Evolutionary conservation across 1,139 yeast species (phyloP).

Genomic region (Saccharomyces hybrid): DNA sequence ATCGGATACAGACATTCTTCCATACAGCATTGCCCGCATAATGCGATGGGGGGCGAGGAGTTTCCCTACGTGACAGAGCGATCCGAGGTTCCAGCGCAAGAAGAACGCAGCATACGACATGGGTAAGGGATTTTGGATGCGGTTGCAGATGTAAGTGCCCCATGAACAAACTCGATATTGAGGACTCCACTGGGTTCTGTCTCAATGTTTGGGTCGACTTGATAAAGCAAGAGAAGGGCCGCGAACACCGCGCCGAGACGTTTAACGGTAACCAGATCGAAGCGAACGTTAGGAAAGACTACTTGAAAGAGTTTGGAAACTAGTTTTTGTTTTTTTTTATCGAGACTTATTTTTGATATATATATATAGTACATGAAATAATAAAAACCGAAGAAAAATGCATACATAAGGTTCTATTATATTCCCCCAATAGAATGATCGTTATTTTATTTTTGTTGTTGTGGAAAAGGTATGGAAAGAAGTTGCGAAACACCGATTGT

Average conservation of each 20-base stretch:
- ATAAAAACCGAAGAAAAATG: constrained; percentile 21
- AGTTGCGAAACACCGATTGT: neutral
- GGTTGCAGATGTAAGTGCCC: constrained; percentile 7
- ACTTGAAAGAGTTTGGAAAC: neutral
- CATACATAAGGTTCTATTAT: neutral
- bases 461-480: neutral
- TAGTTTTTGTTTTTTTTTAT: neutral
- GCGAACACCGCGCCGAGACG: neutral
- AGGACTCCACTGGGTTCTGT: constrained; percentile 36
- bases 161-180: constrained; percentile 33
- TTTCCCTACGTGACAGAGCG: constrained; percentile 37
- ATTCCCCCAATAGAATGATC: neutral
- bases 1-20: constrained; percentile 80
- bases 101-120: constrained; percentile 1
- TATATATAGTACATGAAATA: neutral
- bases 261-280: constrained; percentile 3
- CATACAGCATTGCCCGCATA: constrained; percentile 76
- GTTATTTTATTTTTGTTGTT: neutral
- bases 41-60: constrained; percentile 36
- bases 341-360: neutral
- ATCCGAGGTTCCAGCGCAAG: constrained; percentile 11
- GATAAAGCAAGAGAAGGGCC: constrained; percentile 14
- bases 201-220: constrained; percentile 36
- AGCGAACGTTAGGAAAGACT: neutral
- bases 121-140: neutral